Percentiles rank a stretch among this genome's conserved stretches.
Evolutionary conservation across 192 early-diverging fungal species (phyloP).

Genomic region (Coemansia sp.): DNA sequence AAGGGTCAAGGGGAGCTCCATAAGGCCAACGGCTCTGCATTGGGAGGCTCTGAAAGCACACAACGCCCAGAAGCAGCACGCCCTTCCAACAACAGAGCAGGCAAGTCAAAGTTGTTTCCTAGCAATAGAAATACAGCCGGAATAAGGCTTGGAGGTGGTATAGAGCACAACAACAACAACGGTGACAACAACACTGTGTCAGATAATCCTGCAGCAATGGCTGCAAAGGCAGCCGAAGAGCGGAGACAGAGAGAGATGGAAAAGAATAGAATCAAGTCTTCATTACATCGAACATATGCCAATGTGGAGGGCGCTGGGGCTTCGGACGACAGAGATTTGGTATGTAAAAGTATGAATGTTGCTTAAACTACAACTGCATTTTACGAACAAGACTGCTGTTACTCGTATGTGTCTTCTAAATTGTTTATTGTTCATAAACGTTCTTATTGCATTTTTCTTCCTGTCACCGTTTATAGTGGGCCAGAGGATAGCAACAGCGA

Average conservation of each 20-base stretch:
- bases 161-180: background rate
- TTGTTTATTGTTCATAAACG: background rate
- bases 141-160: background rate
- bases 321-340: background rate
- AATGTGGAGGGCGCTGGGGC: background rate
- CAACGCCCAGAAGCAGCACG: background rate
- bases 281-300: background rate
- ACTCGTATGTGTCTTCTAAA: background rate
- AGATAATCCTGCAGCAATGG: slow-evolving; percentile 2
- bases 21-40: background rate
- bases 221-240: slow-evolving; percentile 8
- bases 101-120: background rate
- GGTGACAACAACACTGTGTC: background rate
- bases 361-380: too few relatives aligned
- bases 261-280: background rate
- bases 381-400: too few relatives aligned
- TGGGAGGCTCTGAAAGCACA: background rate
- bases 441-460: background rate
- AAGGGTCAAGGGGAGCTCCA: background rate
- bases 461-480: background rate
- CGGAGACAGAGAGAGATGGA: slow-evolving; percentile 4
- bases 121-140: background rate
- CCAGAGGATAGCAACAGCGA: background rate
- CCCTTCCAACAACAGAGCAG: background rate
- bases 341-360: background rate